These are phyloP conservation scores for Saturnispora serradocipensis DNA, from an alignment of 805 yeast genomes.

Conservation along the genomic window DNA sequence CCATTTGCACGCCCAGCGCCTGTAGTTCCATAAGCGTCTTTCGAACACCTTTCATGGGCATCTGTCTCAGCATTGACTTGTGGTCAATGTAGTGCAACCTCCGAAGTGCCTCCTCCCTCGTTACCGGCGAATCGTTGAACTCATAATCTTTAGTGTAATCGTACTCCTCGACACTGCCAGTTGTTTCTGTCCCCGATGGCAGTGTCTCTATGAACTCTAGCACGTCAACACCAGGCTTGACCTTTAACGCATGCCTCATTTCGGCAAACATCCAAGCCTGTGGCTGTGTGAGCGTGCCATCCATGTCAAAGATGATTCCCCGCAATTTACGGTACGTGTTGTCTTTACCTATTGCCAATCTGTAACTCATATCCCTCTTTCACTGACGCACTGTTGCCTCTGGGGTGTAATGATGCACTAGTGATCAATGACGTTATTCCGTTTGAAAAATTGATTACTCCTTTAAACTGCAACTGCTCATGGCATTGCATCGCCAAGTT, in stretches of 20 bases:
- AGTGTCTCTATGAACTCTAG: constrained; percentile 35
- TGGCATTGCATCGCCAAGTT: not conserved
- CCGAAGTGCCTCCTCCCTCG: constrained; percentile 35
- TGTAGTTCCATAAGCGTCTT: constrained; percentile 29
- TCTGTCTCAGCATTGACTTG: constrained; percentile 54
- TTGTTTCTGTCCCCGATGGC: constrained; percentile 21
- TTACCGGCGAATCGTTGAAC: not conserved
- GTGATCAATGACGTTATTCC: not conserved
- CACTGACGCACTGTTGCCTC: not conserved
- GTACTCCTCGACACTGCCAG: constrained; percentile 44
- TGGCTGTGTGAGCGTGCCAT: constrained; percentile 64
- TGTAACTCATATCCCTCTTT: not conserved
- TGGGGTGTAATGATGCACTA: not conserved
- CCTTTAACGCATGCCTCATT: constrained; percentile 44
- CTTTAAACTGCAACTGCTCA: not conserved
- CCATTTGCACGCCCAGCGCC: constrained; percentile 31
- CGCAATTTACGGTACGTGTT: constrained; percentile 8
- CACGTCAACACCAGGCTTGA: constrained; percentile 38
- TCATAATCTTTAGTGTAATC: not conserved
- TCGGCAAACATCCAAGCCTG: constrained; percentile 39
- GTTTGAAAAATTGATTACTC: not conserved
- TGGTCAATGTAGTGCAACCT: constrained; percentile 45
- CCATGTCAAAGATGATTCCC: constrained; percentile 71
- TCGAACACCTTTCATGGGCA: constrained; percentile 38
- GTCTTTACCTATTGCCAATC: not conserved